A percentile compares a stretch with the other conserved stretches of the same genome.
Evolutionary conservation across 2,329 filamentous ascomycete species (phyloP).

Genomic region (Dactylella cylindrospora): DNA sequence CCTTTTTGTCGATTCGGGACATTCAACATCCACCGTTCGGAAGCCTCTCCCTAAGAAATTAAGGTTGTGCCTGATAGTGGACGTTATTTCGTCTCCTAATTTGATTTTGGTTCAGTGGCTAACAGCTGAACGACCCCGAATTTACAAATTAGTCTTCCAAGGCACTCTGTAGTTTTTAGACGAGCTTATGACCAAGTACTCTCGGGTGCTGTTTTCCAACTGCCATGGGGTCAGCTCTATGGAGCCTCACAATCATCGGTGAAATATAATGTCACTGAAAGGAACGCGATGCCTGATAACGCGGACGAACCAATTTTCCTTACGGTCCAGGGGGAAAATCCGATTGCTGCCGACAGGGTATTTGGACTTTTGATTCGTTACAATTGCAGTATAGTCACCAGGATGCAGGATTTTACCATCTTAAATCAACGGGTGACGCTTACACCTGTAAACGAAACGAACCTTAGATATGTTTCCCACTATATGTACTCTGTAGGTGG

Average conservation of each 20-base stretch:
- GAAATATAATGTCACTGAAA: not conserved
- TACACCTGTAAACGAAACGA: not conserved
- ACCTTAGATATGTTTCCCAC: not conserved
- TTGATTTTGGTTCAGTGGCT: not conserved
- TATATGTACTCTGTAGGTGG: not conserved
- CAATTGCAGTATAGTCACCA: slow-evolving; percentile 7
- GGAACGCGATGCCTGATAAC: slow-evolving; percentile 5
- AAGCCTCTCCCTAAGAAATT: too few species aligned
- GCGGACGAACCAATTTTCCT: slow-evolving; percentile 3
- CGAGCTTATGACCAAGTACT: not conserved
- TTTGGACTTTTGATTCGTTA: slow-evolving; percentile 12
- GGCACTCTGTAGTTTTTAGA: not conserved
- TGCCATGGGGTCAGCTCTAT: slow-evolving; percentile 9
- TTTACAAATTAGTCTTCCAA: not conserved
- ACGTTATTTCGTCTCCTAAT: not conserved
- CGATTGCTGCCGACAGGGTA: not conserved
- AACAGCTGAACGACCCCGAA: not conserved
- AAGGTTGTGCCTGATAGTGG: too few species aligned
- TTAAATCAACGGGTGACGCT: slow-evolving; percentile 1
- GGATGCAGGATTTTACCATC: slow-evolving; percentile 1
- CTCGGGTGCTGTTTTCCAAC: not conserved
- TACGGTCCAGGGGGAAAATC: not conserved
- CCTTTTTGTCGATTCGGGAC: too few species aligned
- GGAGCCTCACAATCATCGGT: not conserved
- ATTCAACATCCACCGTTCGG: too few species aligned